These are phyloP conservation scores for Suhomyces emberorum DNA, from an alignment of 805 yeast species.

Conservation along the genomic window DNA sequence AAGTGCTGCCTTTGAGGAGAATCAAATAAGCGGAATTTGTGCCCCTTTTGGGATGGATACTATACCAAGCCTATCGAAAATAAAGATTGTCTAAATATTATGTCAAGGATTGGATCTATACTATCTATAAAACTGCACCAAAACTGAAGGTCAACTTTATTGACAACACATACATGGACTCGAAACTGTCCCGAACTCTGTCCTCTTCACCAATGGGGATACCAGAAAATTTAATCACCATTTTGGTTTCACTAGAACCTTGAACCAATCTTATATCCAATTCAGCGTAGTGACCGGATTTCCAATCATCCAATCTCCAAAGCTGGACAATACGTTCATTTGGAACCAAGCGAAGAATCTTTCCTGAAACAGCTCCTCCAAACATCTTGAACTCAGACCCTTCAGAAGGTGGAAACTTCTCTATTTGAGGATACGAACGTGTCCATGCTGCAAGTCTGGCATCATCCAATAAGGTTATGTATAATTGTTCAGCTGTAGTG, in stretches of 20 bases:
- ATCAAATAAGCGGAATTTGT: neutral
- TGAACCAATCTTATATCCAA: conserved; percentile 66
- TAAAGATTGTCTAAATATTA: too few species aligned
- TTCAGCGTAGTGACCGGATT: conserved; percentile 72
- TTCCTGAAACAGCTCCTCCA: conserved; percentile 84
- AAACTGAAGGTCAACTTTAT: conserved; percentile 92
- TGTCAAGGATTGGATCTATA: too few species aligned
- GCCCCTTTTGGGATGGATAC: too few species aligned
- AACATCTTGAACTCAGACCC: conserved; percentile 69
- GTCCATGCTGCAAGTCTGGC: conserved; percentile 89
- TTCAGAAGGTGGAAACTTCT: conserved; percentile 44
- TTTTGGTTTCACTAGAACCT: conserved; percentile 79
- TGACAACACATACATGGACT: conserved; percentile 83
- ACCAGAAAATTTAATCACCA: conserved; percentile 77
- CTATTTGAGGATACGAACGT: conserved; percentile 63
- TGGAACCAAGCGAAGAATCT: conserved; percentile 55
- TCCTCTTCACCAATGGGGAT: conserved; percentile 97
- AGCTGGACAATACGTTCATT: conserved; percentile 61
- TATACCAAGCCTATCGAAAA: too few species aligned
- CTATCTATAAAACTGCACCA: conserved; percentile 81
- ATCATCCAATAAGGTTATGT: conserved; percentile 70
- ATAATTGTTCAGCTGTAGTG: conserved; percentile 85
- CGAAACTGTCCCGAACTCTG: conserved; percentile 76
- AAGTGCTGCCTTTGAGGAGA: neutral
- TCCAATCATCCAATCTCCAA: conserved; percentile 93